A percentile compares a stretch with the other conserved stretches of the same genome.
Evolutionary conservation across 2,329 filamentous ascomycete genomes (phyloP).

Genomic region (Chaetomium globosum): DNA sequence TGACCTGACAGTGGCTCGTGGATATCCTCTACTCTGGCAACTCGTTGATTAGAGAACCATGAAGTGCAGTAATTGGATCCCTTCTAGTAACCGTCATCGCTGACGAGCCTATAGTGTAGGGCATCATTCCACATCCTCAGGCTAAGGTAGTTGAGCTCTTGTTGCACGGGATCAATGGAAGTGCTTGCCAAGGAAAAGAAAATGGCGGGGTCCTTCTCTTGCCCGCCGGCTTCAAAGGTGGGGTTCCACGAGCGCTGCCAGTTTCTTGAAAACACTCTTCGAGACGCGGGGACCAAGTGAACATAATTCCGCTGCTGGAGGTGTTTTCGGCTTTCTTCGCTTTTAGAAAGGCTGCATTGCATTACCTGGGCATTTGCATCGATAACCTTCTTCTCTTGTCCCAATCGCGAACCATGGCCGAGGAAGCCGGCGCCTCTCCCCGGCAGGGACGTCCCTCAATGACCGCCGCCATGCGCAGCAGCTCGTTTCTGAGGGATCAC

Average conservation of each 20-base stretch:
- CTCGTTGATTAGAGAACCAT: not conserved
- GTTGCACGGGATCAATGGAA: not conserved
- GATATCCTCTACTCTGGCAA: not conserved
- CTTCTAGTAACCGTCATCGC: not conserved
- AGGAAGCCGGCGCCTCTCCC: constrained; percentile 26
- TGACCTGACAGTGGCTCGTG: not conserved
- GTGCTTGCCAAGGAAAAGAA: constrained; percentile 14
- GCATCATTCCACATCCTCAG: not conserved
- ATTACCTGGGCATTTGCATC: not conserved
- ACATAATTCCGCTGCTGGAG: constrained; percentile 8
- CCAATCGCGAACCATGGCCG: constrained; percentile 31
- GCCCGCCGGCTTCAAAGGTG: constrained; percentile 10
- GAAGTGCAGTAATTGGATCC: not conserved
- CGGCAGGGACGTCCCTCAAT: constrained; percentile 34
- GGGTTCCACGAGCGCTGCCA: not conserved
- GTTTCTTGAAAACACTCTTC: constrained; percentile 17
- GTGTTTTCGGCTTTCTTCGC: not conserved
- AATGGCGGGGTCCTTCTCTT: constrained; percentile 21
- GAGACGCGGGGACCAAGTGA: constrained; percentile 16
- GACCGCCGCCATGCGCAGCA: constrained; percentile 51
- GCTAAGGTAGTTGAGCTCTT: too few relatives aligned
- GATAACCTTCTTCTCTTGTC: not conserved
- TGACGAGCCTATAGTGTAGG: not conserved
- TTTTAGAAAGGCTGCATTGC: not conserved
- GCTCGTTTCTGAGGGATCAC: constrained; percentile 64